phyloP scores from a whole-genome alignment of 257 asterid genomes.

The Fraxinus pennsylvanica region DNA sequence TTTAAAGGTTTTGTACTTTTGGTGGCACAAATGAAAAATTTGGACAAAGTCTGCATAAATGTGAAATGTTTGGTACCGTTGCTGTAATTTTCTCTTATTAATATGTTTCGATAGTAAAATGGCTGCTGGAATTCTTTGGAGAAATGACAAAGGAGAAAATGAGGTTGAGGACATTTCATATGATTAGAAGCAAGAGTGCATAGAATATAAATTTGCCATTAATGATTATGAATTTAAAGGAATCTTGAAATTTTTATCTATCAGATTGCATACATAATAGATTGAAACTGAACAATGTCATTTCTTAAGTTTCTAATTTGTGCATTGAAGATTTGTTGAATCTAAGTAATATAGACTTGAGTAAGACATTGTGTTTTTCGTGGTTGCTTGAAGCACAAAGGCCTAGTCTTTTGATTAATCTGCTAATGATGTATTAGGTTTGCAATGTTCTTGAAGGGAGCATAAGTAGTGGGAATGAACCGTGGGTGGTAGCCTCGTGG shows the following conservation, averaged over 20 bases:
- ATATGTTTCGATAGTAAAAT: neutral
- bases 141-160: neutral
- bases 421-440: conserved; percentile 47
- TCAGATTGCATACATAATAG: neutral
- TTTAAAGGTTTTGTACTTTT: too few relatives aligned
- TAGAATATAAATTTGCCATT: neutral
- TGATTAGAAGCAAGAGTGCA: neutral
- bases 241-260: neutral
- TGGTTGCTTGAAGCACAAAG: conserved; percentile 14
- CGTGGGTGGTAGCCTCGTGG: conserved; percentile 83
- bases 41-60: too few relatives aligned
- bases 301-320: neutral
- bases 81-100: neutral
- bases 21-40: too few relatives aligned
- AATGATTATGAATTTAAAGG: neutral
- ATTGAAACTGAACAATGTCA: neutral
- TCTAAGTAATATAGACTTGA: conserved; percentile 8
- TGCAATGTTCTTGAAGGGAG: conserved; percentile 87
- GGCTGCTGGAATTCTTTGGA: neutral
- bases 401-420: conserved; percentile 21
- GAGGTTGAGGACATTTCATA: neutral
- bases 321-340: conserved; percentile 11
- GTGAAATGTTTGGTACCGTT: too few relatives aligned
- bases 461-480: conserved; percentile 51
- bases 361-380: neutral